phyloP scores from a whole-genome alignment of 805 yeast genomes.

The Maudiozyma saulgeensis region DNA sequence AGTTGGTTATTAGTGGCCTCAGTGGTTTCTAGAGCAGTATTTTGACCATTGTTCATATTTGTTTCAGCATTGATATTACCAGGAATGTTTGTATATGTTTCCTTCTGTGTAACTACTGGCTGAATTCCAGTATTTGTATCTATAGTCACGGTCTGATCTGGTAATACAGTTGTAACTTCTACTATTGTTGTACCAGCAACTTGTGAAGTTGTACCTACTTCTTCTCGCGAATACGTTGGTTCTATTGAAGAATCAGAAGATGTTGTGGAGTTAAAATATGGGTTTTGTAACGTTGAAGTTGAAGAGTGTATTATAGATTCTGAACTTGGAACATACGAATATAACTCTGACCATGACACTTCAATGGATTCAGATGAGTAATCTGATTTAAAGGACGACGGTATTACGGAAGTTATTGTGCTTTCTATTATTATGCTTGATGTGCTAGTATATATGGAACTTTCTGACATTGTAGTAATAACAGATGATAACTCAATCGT shows the following conservation, averaged over 20 bases:
- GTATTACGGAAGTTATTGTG: background rate
- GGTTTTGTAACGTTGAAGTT: background rate
- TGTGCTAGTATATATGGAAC: background rate
- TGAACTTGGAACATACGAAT: too few species aligned
- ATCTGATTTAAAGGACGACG: background rate
- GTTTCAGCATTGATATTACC: too few species aligned
- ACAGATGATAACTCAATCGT: background rate
- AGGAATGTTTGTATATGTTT: too few species aligned
- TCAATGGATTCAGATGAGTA: background rate
- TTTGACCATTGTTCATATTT: too few species aligned
- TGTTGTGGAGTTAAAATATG: background rate
- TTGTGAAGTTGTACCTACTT: background rate
- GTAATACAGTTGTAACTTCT: background rate
- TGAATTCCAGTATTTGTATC: too few species aligned
- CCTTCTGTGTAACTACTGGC: too few species aligned
- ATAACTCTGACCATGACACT: too few species aligned
- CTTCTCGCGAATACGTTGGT: background rate
- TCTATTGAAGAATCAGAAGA: background rate
- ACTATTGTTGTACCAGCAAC: background rate
- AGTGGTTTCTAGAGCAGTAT: too few species aligned
- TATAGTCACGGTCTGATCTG: background rate
- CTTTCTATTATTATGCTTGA: background rate
- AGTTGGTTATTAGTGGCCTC: background rate
- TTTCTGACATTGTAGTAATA: background rate
- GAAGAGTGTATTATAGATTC: too few species aligned